Conservation (phyloP, 1,139 yeast genomes). For the Lipomyces yarrowii region DNA sequence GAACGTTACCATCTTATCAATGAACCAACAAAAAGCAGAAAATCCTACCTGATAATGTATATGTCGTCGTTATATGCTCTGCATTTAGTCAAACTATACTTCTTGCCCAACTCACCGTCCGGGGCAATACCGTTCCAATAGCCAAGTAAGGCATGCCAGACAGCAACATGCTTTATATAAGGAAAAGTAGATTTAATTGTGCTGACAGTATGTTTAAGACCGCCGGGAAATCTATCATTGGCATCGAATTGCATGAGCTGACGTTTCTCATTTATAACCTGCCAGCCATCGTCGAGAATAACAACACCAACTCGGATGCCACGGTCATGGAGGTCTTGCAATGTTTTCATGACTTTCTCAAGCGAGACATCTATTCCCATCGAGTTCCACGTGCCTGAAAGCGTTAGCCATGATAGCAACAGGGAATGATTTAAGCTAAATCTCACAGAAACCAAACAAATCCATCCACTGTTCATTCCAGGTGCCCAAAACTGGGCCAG, state of each 20-base stretch:
- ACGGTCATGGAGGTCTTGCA: conserved; percentile 35
- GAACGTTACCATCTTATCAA: not conserved
- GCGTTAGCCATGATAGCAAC: conserved; percentile 15
- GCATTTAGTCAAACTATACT: conserved; percentile 28
- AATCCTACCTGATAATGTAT: conserved; percentile 22
- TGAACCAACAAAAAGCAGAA: not conserved
- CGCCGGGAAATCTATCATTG: conserved; percentile 37
- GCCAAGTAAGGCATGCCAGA: conserved; percentile 42
- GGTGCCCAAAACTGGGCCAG: conserved; percentile 21
- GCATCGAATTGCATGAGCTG: conserved; percentile 36
- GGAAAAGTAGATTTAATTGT: conserved; percentile 37
- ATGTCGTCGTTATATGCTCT: conserved; percentile 26
- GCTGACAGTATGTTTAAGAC: conserved; percentile 37
- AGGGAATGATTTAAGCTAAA: conserved; percentile 24
- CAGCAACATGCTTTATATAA: conserved; percentile 40
- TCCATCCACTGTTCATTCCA: conserved; percentile 32
- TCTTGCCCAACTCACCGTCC: conserved; percentile 34
- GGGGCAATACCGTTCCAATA: conserved; percentile 42
- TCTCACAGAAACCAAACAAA: conserved; percentile 26
- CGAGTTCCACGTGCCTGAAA: conserved; percentile 42
- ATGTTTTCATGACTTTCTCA: conserved; percentile 34
- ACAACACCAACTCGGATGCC: conserved; percentile 36
- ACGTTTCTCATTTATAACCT: conserved; percentile 34
- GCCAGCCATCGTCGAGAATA: conserved; percentile 44
- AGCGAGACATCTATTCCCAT: conserved; percentile 37